Percentiles rank a stretch among this genome's conserved stretches.
phyloP scores from a whole-genome alignment of 371 early-diverging fungal genomes.

The Mortierella sp. region DNA sequence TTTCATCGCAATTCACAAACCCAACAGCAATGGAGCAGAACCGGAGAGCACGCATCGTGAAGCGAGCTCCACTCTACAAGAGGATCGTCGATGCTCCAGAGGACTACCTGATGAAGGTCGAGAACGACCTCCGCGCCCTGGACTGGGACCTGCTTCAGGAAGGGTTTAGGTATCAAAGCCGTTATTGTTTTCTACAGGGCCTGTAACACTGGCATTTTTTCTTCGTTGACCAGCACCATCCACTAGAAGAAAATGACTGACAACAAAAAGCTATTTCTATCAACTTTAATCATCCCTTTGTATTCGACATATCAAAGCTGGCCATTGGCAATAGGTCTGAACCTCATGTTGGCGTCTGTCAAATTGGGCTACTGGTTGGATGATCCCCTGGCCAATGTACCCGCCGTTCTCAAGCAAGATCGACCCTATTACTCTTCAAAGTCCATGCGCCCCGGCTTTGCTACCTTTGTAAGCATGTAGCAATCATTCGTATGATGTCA shows the following conservation, averaged over 20 bases:
- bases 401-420: slow-evolving; percentile 26
- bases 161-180: slow-evolving; percentile 40
- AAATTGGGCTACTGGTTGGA: slow-evolving; percentile 55
- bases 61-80: slow-evolving; percentile 27
- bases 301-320: slow-evolving; percentile 18
- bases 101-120: slow-evolving; percentile 35
- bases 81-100: slow-evolving; percentile 37
- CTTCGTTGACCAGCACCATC: background rate
- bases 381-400: slow-evolving; percentile 37
- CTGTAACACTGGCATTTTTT: background rate
- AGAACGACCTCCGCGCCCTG: slow-evolving; percentile 42
- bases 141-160: slow-evolving; percentile 55
- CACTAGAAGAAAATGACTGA: background rate
- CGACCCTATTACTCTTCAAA: slow-evolving; percentile 20
- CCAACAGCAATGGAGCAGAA: slow-evolving; percentile 27
- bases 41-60: slow-evolving; percentile 32
- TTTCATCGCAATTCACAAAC: background rate
- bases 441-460: slow-evolving; percentile 33
- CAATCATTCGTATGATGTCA: background rate
- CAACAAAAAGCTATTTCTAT: background rate
- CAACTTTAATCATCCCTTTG: background rate
- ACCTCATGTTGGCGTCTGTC: slow-evolving; percentile 34
- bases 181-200: too few relatives aligned
- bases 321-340: slow-evolving; percentile 41
- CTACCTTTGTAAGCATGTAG: slow-evolving; percentile 23